Percentiles rank a stretch among this genome's conserved stretches.
Conservation (phyloP, 2,329 filamentous ascomycete species). For the Epichloe scottii region DNA sequence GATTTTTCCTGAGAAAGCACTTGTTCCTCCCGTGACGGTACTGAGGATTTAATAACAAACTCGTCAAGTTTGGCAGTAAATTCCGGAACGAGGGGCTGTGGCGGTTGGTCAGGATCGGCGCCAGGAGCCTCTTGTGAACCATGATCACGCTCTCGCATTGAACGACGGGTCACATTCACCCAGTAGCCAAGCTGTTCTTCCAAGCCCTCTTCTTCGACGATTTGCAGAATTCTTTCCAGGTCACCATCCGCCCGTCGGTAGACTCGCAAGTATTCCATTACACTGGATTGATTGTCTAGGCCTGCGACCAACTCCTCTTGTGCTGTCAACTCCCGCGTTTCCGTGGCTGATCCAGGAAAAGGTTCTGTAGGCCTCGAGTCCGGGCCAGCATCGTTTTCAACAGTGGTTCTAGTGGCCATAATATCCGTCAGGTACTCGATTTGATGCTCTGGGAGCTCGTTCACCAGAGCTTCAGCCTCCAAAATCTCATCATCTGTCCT, state of each 20-base stretch:
- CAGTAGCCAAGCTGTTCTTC: constrained; percentile 47
- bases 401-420: not conserved
- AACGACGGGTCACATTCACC: constrained; percentile 36
- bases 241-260: constrained; percentile 49
- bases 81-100: not conserved
- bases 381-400: not conserved
- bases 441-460: constrained; percentile 1
- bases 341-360: not conserved
- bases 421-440: not conserved
- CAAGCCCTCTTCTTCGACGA: constrained; percentile 48
- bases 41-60: not conserved
- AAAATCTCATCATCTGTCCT: constrained; percentile 22
- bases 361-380: not conserved
- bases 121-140: not conserved
- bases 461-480: constrained; percentile 13
- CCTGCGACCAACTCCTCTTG: not conserved
- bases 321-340: not conserved
- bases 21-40: not conserved
- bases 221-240: constrained; percentile 42
- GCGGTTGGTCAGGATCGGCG: not conserved
- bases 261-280: constrained; percentile 33
- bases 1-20: not conserved
- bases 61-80: not conserved
- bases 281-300: constrained; percentile 12
- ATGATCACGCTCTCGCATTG: constrained; percentile 14